Evolutionary conservation across 139 green algal genomes (phyloP).

Genomic region (Axilococcus clingmanii): DNA sequence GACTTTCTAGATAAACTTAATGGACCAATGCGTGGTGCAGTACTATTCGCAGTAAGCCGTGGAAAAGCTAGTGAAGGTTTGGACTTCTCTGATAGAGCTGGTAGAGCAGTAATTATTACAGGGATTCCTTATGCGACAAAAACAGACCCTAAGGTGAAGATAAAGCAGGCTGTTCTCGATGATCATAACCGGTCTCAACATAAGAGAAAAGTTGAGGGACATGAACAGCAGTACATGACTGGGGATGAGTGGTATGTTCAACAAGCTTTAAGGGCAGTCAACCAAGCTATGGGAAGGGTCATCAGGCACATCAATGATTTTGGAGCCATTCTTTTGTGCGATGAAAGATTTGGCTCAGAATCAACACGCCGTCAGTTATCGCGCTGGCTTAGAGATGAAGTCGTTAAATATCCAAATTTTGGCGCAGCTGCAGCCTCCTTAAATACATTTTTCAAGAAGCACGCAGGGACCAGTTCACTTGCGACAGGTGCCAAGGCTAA

Average conservation of each 20-base stretch:
- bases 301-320: slow-evolving; percentile 92
- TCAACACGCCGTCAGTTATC: slow-evolving; percentile 48
- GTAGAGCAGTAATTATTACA: slow-evolving; percentile 85
- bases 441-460: slow-evolving; percentile 64
- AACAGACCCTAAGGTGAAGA: slow-evolving; percentile 41
- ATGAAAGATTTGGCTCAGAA: slow-evolving; percentile 57
- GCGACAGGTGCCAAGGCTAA: background rate
- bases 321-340: slow-evolving; percentile 77
- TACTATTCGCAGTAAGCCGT: slow-evolving; percentile 89
- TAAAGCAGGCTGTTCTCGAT: slow-evolving; percentile 72
- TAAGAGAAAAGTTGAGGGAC: background rate
- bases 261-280: slow-evolving; percentile 76
- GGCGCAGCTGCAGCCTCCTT: slow-evolving; percentile 52
- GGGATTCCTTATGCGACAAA: slow-evolving; percentile 85
- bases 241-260: slow-evolving; percentile 63
- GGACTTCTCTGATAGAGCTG: slow-evolving; percentile 88
- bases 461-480: slow-evolving; percentile 18
- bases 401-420: slow-evolving; percentile 48
- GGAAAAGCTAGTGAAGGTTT: slow-evolving; percentile 91
- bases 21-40: slow-evolving; percentile 46
- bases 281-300: slow-evolving; percentile 93
- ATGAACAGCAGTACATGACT: background rate
- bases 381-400: slow-evolving; percentile 58
- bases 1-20: slow-evolving; percentile 70
- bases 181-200: background rate